Evolutionary conservation across 176 grass and related monocot species (phyloP).

Genomic region (Puya raimondii): DNA sequence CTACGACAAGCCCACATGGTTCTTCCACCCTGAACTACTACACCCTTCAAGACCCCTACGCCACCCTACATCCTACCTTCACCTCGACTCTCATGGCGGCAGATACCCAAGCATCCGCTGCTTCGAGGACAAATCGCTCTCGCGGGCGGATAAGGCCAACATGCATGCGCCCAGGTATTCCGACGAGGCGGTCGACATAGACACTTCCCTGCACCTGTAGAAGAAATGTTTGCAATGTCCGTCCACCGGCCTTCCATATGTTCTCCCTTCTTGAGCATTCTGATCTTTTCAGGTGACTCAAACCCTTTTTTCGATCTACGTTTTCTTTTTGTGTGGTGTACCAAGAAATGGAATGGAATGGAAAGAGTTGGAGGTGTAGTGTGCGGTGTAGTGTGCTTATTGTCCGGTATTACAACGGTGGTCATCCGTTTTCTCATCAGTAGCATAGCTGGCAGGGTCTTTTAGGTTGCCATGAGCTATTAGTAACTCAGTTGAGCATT

Average conservation of each 20-base stretch:
- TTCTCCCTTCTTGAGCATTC: constrained; percentile 15
- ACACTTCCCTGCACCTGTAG: constrained; percentile 80
- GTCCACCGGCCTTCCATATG: constrained; percentile 20
- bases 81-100: constrained; percentile 6
- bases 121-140: constrained; percentile 11
- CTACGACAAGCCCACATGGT: constrained; percentile 33
- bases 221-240: constrained; percentile 21
- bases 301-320: constrained; percentile 9
- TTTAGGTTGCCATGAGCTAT: neutral
- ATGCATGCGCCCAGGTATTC: constrained; percentile 10
- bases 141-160: constrained; percentile 26
- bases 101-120: constrained; percentile 34
- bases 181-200: constrained; percentile 40
- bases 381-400: constrained; percentile 55
- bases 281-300: constrained; percentile 15
- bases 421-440: constrained; percentile 25
- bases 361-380: constrained; percentile 20
- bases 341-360: constrained; percentile 14
- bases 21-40: constrained; percentile 59
- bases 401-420: constrained; percentile 38
- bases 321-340: constrained; percentile 24
- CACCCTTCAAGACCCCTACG: constrained; percentile 42
- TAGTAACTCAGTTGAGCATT: constrained; percentile 37
- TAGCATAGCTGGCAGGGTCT: neutral
- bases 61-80: constrained; percentile 24